A percentile compares a stretch with the other conserved stretches of the same genome.
These are phyloP conservation scores for Flueggea neowawraea DNA, from an alignment of 441 rosid genomes.

Conservation along the genomic window DNA sequence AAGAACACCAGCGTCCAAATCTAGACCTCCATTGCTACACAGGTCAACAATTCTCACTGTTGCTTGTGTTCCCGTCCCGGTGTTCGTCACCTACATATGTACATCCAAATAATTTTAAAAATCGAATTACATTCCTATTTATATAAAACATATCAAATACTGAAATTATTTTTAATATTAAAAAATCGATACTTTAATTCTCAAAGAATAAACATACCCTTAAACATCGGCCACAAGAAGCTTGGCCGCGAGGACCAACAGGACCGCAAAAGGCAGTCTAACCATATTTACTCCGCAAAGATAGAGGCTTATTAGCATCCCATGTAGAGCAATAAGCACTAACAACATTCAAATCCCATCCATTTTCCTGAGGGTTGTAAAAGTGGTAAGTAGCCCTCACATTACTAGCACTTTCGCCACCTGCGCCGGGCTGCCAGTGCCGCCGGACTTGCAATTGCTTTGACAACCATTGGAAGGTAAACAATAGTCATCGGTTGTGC, in stretches of 20 bases:
- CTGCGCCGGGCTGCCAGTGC: background rate
- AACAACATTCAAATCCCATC: conserved; percentile 23
- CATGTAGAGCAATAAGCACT: conserved; percentile 31
- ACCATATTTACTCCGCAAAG: conserved; percentile 27
- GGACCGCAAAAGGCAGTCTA: conserved; percentile 42
- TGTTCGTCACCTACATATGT: conserved; percentile 44
- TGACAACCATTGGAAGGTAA: conserved; percentile 38
- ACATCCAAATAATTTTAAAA: background rate
- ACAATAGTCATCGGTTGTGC: conserved; percentile 44
- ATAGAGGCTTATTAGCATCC: conserved; percentile 29
- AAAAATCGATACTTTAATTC: too few species aligned
- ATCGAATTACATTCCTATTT: too few species aligned
- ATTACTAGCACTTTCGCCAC: conserved; percentile 28
- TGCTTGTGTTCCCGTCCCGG: conserved; percentile 34
- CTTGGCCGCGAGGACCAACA: conserved; percentile 15
- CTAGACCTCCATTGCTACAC: conserved; percentile 63
- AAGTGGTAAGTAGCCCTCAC: conserved; percentile 25
- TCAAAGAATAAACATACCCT: conserved; percentile 6
- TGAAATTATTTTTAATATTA: too few species aligned
- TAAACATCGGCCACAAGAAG: conserved; percentile 34
- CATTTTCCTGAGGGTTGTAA: conserved; percentile 23
- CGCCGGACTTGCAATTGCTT: conserved; percentile 22
- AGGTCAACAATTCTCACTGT: conserved; percentile 63
- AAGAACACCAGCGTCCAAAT: conserved; percentile 48
- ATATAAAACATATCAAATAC: too few species aligned